phyloP scores from a whole-genome alignment of 257 asterid genomes.

The Lithospermum erythrorhizon region DNA sequence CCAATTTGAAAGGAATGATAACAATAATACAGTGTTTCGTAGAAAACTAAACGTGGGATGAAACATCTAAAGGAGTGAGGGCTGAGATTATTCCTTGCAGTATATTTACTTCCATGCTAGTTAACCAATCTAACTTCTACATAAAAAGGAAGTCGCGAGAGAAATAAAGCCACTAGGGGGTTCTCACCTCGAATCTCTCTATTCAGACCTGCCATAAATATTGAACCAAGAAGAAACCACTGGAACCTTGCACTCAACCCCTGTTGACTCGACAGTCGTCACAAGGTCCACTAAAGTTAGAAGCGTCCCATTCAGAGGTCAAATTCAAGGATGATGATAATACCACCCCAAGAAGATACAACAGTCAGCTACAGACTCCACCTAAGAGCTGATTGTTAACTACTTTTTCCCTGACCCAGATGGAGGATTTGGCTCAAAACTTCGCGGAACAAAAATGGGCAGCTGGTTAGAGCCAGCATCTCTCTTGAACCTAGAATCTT shows the following conservation, averaged over 20 bases:
- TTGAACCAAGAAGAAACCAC: constrained; percentile 32
- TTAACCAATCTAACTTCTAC: constrained; percentile 1
- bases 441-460: constrained; percentile 77
- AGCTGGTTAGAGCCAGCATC: constrained; percentile 80
- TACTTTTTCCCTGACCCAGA: constrained; percentile 39
- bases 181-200: constrained; percentile 1
- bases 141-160: neutral
- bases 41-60: too few species aligned
- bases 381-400: neutral
- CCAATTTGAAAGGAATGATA: neutral
- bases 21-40: neutral
- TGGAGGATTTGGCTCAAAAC: constrained; percentile 34
- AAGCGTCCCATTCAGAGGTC: constrained; percentile 25
- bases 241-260: constrained; percentile 34
- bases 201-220: neutral
- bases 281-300: constrained; percentile 34
- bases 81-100: neutral
- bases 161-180: neutral
- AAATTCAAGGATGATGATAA: constrained; percentile 21
- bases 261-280: neutral
- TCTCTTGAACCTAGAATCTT: constrained; percentile 62
- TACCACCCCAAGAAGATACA: neutral
- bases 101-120: neutral
- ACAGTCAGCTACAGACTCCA: neutral
- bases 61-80: too few species aligned